Conservation (phyloP, 108 stramenopile genomes). For the Nitzschia inconspicua region DNA sequence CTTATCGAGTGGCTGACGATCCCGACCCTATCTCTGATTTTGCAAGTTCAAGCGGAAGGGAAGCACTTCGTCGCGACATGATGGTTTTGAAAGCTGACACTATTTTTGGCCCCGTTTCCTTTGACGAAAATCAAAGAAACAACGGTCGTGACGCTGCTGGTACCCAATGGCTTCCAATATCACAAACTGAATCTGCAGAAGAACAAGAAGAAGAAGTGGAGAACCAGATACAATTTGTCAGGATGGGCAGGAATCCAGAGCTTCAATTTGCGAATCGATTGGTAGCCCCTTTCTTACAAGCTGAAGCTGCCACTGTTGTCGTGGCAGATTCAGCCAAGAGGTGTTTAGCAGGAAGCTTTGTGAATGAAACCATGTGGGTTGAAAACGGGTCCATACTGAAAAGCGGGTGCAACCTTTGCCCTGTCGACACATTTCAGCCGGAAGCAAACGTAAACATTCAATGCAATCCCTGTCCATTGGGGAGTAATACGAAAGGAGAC, state of each 20-base stretch:
- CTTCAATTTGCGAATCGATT: constrained; percentile 12
- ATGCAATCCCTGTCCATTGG: constrained; percentile 25
- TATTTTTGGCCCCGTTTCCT: constrained; percentile 50
- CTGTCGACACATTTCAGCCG: constrained; percentile 25
- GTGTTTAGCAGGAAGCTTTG: constrained; percentile 29
- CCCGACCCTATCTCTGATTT: constrained; percentile 22
- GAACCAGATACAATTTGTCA: too few species aligned
- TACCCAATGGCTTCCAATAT: constrained; percentile 42
- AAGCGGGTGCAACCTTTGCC: constrained; percentile 26
- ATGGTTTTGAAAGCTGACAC: constrained; percentile 35
- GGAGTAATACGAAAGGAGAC: constrained; percentile 8
- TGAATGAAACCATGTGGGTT: constrained; percentile 3
- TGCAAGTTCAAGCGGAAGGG: constrained; percentile 23
- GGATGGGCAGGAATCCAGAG: background rate
- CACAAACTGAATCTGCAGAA: background rate
- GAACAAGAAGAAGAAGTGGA: too few species aligned
- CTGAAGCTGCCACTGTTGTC: constrained; percentile 28
- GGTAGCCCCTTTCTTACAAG: constrained; percentile 38
- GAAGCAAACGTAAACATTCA: constrained; percentile 1
- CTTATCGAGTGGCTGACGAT: constrained; percentile 20
- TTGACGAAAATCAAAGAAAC: constrained; percentile 44
- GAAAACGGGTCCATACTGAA: constrained; percentile 14
- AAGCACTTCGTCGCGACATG: constrained; percentile 39
- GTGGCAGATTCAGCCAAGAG: constrained; percentile 20
- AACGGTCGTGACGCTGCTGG: constrained; percentile 49